These are phyloP conservation scores for Neopestalotiopsis clavispora DNA, from an alignment of 2,329 filamentous ascomycete genomes.

Conservation along the genomic window DNA sequence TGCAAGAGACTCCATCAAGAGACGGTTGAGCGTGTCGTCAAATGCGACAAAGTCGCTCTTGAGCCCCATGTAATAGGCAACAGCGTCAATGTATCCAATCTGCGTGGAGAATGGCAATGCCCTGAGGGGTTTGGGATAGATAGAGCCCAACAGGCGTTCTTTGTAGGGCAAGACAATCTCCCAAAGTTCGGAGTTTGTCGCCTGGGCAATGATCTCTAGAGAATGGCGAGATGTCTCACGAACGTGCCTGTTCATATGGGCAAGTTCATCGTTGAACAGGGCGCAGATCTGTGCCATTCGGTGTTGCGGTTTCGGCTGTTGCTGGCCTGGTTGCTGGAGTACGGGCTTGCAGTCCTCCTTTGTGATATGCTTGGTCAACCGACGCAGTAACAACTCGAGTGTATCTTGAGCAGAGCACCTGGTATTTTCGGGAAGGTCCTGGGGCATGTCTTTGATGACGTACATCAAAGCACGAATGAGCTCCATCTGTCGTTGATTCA, in stretches of 20 bases:
- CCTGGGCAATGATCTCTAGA: constrained; percentile 80
- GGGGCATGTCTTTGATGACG: constrained; percentile 97
- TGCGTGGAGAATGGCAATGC: constrained; percentile 93
- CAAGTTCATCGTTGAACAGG: constrained; percentile 84
- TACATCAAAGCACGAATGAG: constrained; percentile 92
- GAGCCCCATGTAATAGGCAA: constrained; percentile 91
- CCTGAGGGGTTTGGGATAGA: constrained; percentile 92
- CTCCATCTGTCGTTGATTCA: constrained; percentile 81
- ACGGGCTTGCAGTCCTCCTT: constrained; percentile 72
- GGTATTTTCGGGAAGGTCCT: constrained; percentile 90
- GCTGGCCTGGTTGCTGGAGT: constrained; percentile 46
- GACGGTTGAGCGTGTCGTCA: constrained; percentile 86
- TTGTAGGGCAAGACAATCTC: constrained; percentile 90
- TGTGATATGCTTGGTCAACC: constrained; percentile 78
- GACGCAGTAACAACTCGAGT: constrained; percentile 76
- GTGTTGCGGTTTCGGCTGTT: constrained; percentile 51
- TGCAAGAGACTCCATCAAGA: constrained; percentile 92
- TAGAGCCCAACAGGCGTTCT: constrained; percentile 85
- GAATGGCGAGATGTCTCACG: constrained; percentile 84
- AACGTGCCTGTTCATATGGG: constrained; percentile 95
- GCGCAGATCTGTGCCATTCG: constrained; percentile 80
- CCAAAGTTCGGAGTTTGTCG: constrained; percentile 78
- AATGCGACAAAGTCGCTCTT: constrained; percentile 90
- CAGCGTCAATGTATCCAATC: constrained; percentile 97
- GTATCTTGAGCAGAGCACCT: constrained; percentile 82